Evolutionary conservation across 768 basidiomycete species (phyloP), one percentile per base, ranked within the genome.

Genomic region (Sporobolomyces pararoseus): DNA sequence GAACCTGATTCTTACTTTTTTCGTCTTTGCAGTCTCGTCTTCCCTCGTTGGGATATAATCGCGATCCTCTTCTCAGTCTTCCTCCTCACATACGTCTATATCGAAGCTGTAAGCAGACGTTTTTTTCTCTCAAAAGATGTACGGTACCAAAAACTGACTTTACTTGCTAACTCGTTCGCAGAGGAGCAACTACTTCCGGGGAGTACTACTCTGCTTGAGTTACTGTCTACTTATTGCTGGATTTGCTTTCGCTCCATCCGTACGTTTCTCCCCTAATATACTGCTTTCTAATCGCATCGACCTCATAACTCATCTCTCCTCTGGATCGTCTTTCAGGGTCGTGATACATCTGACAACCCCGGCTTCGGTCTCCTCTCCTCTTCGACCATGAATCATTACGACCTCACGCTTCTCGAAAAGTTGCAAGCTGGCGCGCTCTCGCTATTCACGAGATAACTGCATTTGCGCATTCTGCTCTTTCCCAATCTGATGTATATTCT

Each of bases 11-110:
- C 53, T 54, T 42, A n/a, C 31, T 35, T 27, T 14, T 4, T 17
- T 21, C 64, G 49, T 54, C 13, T 21, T 29, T 3, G 77, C 46
- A 98, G 93, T 27, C 85, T 99, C 63, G 92, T 98, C 68, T 96
- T 99, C 85, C 96, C 96, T 0, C 87, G 93, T 74, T 99, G 95
- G 95, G 96, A 99, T 78, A 91, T 93, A 57, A 86, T 98, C 75
- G 89, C 87, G 32, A 88, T 98, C 77, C 89, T 98, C 74, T 84
- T 99, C 52, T 91, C 93, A 0, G 93, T 99, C 82, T 99, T 98
- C 84, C 80, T 98, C 72, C 86, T 99, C 84, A 98, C 96, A 0
- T 99, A 99, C 79, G 95, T 93, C 6, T 98, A 96, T 79, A 96
- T 98, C 76, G 96, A 99, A 81, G 64, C 74, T 2, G 65, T 64